Base-by-base conservation (phyloP, 768 basidiomycete genomes). In the Rhodocollybia butyracea region DNA sequence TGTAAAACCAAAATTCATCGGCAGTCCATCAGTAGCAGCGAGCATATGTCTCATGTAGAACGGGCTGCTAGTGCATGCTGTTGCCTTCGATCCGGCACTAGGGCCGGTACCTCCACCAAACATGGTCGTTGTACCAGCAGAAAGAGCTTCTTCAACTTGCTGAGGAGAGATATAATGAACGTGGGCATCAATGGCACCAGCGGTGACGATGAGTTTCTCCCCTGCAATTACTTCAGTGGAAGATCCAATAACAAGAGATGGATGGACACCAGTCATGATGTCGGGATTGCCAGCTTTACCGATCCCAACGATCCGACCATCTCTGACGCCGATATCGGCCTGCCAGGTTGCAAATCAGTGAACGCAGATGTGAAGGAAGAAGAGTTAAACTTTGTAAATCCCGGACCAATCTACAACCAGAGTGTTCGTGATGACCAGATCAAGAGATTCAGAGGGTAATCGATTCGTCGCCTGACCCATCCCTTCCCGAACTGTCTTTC, bases 271-370 rank as follows among this genome's bases (percentile, higher is more conserved):
- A 8, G 84, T 83, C 93, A 97, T 97, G 52, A 89, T 77, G 64
- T 98, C 94, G 3, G 94, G 94, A 68, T 98, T 99, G 1, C 97
- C 97, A 7, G 94, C 92, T 70, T 99, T 98, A n/a, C 96, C 97
- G 50, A 98, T 88, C 0, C 89, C 94, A 12, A 76, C 77, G 58
- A 98, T 98, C 32, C 73, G 62, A 0, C 95, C 95, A 53, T 82
- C 67, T 70, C 88, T 94, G 54, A 99, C 79, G 26, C 97, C 96
- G 50, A 99, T 92, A 64, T 98, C 97, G 19, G 96, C 96, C 91
- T 97, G 64, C 2, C 59, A 45, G 38, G 31, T 65, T 52, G 11
- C n/a, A 40, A 39, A 7, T n/a, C n/a, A 4, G 15, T 26, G 51
- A 51, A 31, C 12, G 10, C 15, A 22, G 36, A 50, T 13, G 32